Evolutionary conservation across 2,329 filamentous ascomycete genomes (phyloP), one percentile per base, ranked within the genome.

Genomic region (Sporothrix dimorphospora): DNA sequence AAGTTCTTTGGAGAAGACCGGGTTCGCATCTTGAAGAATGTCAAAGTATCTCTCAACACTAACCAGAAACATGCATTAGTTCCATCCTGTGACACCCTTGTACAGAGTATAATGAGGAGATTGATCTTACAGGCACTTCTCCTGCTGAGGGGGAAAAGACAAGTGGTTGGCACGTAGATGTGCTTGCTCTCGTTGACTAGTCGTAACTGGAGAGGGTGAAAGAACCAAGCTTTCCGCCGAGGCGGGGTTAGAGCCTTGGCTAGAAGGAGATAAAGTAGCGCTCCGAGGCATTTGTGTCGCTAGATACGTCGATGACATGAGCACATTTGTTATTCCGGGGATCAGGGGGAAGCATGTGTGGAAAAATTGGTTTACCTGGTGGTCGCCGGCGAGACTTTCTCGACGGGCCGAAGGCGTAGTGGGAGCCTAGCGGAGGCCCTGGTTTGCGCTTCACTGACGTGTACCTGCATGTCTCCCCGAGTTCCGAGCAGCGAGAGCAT

Each of bases 401-500:
- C 40, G 38, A 40, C 1, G 51, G 51, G 4, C 51, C 27, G n/a
- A 30, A 11, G 8, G 59, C 21, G 38, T 65, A 40, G 8, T 65
- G 59, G 9, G 59, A 27, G 14, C 59, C 59, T 21, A 42, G 59
- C 14, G 34, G 38, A 3, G 59, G 59, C 6, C 59, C 59, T 16
- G 59, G 59, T n/a, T 65, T 65, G n/a, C 59, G 59, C 40, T 27
- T 65, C 21, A 19, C 21, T 4, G 59, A 65, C 38, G 38, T 45
- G 59, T 65, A 65, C 14, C n/a, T 24, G 59, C 59, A 65, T 1
- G 14, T 16, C 21, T 65, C 59, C 5, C 38, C 38, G n/a, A 65
- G 40, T 2, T 45, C 59, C 12, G 9, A 5, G 38, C 59, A 65
- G 6, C 59, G 59, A 21, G 59, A 42, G 59, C 59, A 65, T 19